phyloP scores from a whole-genome alignment of 805 yeast genomes.

The Barnettozyma californica region DNA sequence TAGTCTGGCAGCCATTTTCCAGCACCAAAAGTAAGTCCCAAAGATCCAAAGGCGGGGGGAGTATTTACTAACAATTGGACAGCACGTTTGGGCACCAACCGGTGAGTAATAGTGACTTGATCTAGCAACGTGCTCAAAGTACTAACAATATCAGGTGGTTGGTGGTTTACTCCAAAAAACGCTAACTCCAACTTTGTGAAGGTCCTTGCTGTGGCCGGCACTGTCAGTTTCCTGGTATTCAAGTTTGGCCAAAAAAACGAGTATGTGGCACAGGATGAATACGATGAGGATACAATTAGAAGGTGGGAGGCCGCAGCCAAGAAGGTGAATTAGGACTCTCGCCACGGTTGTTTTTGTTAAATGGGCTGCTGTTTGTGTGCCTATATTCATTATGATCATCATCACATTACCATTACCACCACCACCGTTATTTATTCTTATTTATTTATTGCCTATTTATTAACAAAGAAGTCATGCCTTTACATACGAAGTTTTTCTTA shows the following conservation, averaged over 20 bases:
- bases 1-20: conserved; percentile 1
- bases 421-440: conserved; percentile 1
- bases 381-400: conserved; percentile 1
- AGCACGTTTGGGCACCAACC: conserved; percentile 27
- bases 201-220: conserved; percentile 12
- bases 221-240: conserved; percentile 16
- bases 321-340: conserved; percentile 3
- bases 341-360: neutral
- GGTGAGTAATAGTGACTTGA: conserved; percentile 13
- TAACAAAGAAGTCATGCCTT: neutral
- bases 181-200: conserved; percentile 16
- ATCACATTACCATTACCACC: neutral
- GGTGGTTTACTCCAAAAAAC: conserved; percentile 25
- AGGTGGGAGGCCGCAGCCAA: conserved; percentile 23
- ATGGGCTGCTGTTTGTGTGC: neutral
- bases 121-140: neutral
- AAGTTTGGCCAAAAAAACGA: conserved; percentile 15
- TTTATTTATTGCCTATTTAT: conserved; percentile 3
- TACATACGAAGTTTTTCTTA: neutral
- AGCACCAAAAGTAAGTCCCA: conserved; percentile 1
- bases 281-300: conserved; percentile 17
- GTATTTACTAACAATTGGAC: conserved; percentile 3
- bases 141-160: conserved; percentile 24
- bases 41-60: neutral
- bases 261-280: conserved; percentile 16